Percentiles rank a stretch among this genome's conserved stretches.
phyloP scores from a whole-genome alignment of 176 grass and related monocot species.

The Musa beccarii region DNA sequence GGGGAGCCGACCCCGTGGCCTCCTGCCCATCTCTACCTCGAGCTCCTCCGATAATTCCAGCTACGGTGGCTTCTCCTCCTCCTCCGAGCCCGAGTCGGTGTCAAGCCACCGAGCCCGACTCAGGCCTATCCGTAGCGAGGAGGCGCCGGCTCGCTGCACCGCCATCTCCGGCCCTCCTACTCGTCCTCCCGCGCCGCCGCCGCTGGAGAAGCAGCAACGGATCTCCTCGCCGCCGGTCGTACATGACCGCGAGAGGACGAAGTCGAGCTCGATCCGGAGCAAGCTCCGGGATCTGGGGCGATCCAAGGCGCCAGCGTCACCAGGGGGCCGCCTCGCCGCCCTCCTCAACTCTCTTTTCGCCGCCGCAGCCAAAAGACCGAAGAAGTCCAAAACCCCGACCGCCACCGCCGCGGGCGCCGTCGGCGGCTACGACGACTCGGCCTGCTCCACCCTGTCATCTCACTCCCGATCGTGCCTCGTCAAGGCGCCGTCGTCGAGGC shows the following conservation, averaged over 20 bases:
- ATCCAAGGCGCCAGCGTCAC: conserved; percentile 8
- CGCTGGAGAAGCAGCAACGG: neutral
- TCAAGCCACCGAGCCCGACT: conserved; percentile 35
- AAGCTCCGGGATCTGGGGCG: conserved; percentile 1
- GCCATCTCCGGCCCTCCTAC: neutral
- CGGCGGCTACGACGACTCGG: conserved; percentile 16
- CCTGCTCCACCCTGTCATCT: conserved; percentile 32
- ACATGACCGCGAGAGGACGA: neutral
- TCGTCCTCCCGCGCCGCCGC: neutral
- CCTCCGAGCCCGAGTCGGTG: conserved; percentile 33
- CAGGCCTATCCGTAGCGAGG: conserved; percentile 26
- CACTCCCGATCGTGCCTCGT: conserved; percentile 35
- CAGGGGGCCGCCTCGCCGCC: conserved; percentile 4
- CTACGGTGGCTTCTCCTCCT: conserved; percentile 7
- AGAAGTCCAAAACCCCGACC: neutral
- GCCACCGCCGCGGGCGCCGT: neutral
- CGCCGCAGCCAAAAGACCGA: neutral
- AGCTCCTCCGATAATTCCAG: conserved; percentile 13
- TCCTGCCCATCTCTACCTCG: neutral
- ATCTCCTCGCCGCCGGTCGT: neutral
- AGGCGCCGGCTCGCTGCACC: conserved; percentile 20
- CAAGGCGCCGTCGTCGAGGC: conserved; percentile 1
- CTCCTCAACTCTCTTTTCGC: conserved; percentile 23
- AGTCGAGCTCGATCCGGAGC: conserved; percentile 12
- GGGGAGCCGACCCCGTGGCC: neutral